Evolutionary conservation across 345 rosid genomes (phyloP), one percentile per base, ranked within the genome.

Genomic region (Zanthoxylum bungeanum): DNA sequence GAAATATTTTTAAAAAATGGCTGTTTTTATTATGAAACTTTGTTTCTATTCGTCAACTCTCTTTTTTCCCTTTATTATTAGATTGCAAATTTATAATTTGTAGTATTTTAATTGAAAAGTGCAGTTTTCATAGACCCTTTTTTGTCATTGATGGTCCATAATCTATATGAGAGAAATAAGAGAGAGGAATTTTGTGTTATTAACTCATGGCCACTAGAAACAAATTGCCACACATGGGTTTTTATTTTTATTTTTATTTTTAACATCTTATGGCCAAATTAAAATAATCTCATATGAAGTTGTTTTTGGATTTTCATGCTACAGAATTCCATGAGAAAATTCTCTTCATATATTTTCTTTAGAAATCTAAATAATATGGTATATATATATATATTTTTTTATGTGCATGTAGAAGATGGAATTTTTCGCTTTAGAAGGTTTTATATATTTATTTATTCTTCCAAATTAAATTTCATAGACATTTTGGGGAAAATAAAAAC

Each of bases 161-260:
- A n/a, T 42, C 16, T 37, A 37, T 53, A 53, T 24, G 28, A 56
- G 36, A 9, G 60, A 39, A 2, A n/a, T n/a, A n/a, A 4, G 58
- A n/a, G 7, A 42, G 42, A 76, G 59, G 58, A 56, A 66, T 60
- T 66, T 31, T 59, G 39, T 56, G 50, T 57, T 28, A 5, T 57
- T 60, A 4, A 33, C 16, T 62, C 60, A 40, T 73, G 58, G 77
- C 78, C 81, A 79, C 66, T 14, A 69, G 42, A 69, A 79, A 27
- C 1, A 36, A 44, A 25, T 27, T 27, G 66, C 66, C 66, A n/a
- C 87, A 83, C 89, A 69, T 83, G n/a, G n/a, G n/a, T n/a, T n/a
- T n/a, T n/a, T n/a, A n/a, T n/a, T n/a, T n/a, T n/a, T n/a, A n/a
- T n/a, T n/a, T n/a, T n/a, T n/a, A n/a, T n/a, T n/a, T n/a, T n/a